Base-by-base conservation (phyloP, 352 stramenopile genomes). In the Globisporangium perplexum region DNA sequence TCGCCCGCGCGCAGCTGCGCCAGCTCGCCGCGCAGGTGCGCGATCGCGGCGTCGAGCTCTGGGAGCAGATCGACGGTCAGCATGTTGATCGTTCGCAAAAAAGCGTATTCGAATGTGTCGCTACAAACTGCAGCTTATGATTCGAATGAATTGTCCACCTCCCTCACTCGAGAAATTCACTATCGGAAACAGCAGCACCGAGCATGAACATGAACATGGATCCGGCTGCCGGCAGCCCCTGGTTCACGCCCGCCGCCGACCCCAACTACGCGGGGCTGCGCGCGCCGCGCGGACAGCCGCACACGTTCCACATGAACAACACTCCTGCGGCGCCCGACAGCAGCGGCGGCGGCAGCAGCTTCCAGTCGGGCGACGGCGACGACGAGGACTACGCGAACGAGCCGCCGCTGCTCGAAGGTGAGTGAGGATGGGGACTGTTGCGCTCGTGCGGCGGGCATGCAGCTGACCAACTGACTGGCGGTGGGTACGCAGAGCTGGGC, bases 321-420 rank as follows among this genome's bases (percentile, higher is more conserved):
- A 41, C 36, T 33, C 15, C 33, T 11, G 18, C 24, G 33, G 10
- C 22, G 50, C 39, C 61, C 7, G 53, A 62, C 4, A 62, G 62
- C 44, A 60, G 38, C 45, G 30, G 49, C 35, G 41, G 38, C 45
- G 30, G 49, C 35, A 35, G 41, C 36, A 11, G 38, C 41, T 50
- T 60, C 46, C 28, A 15, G 72, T 72, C 55, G 77, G 72, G 74
- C 55, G 77, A 86, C 18, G 83, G 94, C 44, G 94, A 98, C 57
- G 77, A 87, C 17, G 83, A 96, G 41, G 94, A 98, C 56, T 98
- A 97, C 58, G 84, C 96, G 36, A 96, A 99, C 74, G 96, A 99
- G 63, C 91, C 95, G 2, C 97, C 97, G 22, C 79, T 99, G 3
- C 69, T 99, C 43, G 96, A 99, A 88, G 80, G 80, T 90, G 41